A percentile compares a stretch with the other conserved stretches of the same genome.
Conservation (phyloP, 805 yeast genomes). For the Candida caryicola region DNA sequence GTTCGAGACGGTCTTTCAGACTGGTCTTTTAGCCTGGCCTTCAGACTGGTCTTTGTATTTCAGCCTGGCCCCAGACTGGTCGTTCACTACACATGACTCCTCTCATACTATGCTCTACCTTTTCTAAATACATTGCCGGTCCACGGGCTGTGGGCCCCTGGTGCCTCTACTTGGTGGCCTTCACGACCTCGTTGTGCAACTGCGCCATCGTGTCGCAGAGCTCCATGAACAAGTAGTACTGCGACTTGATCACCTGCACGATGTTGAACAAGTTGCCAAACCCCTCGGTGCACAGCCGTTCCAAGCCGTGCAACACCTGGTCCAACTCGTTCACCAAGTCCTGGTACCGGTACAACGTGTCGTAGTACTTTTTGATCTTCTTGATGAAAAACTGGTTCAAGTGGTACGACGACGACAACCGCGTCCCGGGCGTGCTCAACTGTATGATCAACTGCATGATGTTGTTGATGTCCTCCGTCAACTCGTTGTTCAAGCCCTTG, state of each 20-base stretch:
- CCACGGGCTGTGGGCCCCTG: no score
- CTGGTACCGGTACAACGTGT: slow-evolving; percentile 54
- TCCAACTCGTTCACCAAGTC: slow-evolving; percentile 61
- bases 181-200: slow-evolving; percentile 46
- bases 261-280: slow-evolving; percentile 43
- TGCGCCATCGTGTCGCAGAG: slow-evolving; percentile 72
- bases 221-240: slow-evolving; percentile 70
- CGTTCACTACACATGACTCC: no score
- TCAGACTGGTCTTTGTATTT: no score
- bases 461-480: slow-evolving; percentile 49
- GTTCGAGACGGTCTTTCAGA: no score
- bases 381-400: slow-evolving; percentile 53
- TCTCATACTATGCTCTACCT: not conserved
- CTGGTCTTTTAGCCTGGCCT: no score
- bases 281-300: slow-evolving; percentile 37
- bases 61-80: no score
- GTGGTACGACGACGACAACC: slow-evolving; percentile 52
- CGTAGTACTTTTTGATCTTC: slow-evolving; percentile 49
- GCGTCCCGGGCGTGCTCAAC: slow-evolving; percentile 52
- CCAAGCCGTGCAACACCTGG: slow-evolving; percentile 45
- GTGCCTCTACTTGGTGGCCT: slow-evolving; percentile 8
- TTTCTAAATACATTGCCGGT: no score
- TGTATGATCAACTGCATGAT: slow-evolving; percentile 54
- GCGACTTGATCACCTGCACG: slow-evolving; percentile 62
- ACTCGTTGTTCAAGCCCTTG: slow-evolving; percentile 38